Percentiles rank a stretch among this genome's conserved stretches.
Conservation (phyloP, 2,329 filamentous ascomycete species). For the Dactylellina sp. region DNA sequence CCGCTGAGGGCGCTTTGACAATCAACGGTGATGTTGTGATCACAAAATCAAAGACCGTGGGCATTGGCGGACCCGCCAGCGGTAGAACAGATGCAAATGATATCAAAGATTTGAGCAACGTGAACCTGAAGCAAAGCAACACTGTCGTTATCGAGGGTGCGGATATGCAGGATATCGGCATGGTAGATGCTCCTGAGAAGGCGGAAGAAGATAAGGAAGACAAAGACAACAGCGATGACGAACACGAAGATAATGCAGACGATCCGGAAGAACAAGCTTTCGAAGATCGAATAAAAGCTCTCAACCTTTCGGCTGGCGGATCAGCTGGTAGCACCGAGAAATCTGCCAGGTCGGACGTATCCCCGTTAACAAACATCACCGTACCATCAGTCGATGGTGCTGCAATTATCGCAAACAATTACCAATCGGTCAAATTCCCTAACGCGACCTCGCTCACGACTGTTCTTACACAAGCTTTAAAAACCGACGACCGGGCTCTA, state of each 20-base stretch:
- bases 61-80: slow-evolving; percentile 65
- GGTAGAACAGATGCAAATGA: slow-evolving; percentile 67
- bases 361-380: slow-evolving; percentile 62
- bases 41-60: slow-evolving; percentile 65
- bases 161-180: slow-evolving; percentile 66
- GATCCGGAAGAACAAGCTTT: slow-evolving; percentile 49
- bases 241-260: slow-evolving; percentile 43
- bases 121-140: slow-evolving; percentile 71
- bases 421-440: slow-evolving; percentile 70
- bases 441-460: slow-evolving; percentile 86
- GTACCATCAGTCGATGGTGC: slow-evolving; percentile 66
- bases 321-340: slow-evolving; percentile 50
- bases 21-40: slow-evolving; percentile 66
- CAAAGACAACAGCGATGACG: slow-evolving; percentile 42
- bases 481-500: slow-evolving; percentile 87
- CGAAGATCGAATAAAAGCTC: slow-evolving; percentile 50
- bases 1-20: slow-evolving; percentile 65
- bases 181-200: slow-evolving; percentile 59
- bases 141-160: slow-evolving; percentile 68
- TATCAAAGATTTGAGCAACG: slow-evolving; percentile 67
- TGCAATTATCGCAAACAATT: slow-evolving; percentile 63
- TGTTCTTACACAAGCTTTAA: slow-evolving; percentile 91
- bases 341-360: slow-evolving; percentile 46
- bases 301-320: slow-evolving; percentile 45
- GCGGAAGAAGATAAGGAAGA: slow-evolving; percentile 61